Evolutionary conservation across 352 stramenopile species (phyloP).

Genomic region (Phytophthora kernoviae): DNA sequence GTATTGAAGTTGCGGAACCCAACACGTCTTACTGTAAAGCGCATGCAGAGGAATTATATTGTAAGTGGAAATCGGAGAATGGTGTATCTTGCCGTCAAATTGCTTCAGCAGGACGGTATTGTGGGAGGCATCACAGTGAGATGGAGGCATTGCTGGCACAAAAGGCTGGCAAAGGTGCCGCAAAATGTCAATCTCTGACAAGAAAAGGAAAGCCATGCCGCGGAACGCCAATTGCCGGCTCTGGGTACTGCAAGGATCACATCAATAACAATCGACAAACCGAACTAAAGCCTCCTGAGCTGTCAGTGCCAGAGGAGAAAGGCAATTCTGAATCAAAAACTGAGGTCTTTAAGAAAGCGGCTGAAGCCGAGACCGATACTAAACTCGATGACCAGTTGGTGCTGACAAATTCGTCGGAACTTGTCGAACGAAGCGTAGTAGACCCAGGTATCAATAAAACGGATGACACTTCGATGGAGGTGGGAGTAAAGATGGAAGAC

Average conservation of each 20-base stretch:
- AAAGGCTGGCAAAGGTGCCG: background rate
- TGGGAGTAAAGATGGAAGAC: constrained; percentile 13
- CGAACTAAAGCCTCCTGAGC: background rate
- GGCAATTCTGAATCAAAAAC: constrained; percentile 2
- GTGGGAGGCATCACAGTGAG: constrained; percentile 28
- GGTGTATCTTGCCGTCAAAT: constrained; percentile 38
- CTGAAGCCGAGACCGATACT: background rate
- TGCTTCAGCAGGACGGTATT: constrained; percentile 40
- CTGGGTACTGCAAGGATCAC: constrained; percentile 50
- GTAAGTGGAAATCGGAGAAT: constrained; percentile 31
- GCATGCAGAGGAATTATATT: constrained; percentile 34
- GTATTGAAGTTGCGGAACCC: constrained; percentile 36
- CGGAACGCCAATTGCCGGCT: constrained; percentile 24
- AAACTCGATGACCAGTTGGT: background rate
- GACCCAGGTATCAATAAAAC: background rate
- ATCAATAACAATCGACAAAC: constrained; percentile 1
- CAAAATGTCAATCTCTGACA: constrained; percentile 39
- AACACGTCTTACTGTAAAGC: constrained; percentile 50
- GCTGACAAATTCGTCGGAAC: background rate
- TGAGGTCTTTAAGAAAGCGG: background rate
- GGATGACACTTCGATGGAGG: background rate
- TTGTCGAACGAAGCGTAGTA: background rate
- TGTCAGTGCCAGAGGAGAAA: constrained; percentile 1
- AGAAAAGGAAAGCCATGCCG: constrained; percentile 58
- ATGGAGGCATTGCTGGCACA: background rate